These are phyloP conservation scores for Beta lomatogona DNA, from an alignment of 179 eudicot genomes.

Conservation along the genomic window DNA sequence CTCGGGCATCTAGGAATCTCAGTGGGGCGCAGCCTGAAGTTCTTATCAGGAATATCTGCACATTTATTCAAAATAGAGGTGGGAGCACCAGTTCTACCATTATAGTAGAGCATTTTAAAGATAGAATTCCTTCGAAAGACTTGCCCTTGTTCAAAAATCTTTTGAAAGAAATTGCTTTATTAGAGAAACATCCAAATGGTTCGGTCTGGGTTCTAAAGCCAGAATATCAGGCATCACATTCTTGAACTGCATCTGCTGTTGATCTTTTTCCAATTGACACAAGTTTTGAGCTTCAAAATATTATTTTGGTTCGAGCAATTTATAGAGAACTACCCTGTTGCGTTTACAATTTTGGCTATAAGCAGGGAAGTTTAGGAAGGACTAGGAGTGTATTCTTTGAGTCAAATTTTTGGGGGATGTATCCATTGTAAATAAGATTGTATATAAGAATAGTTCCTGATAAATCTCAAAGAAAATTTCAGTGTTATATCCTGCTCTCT, in stretches of 20 bases:
- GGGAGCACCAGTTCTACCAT: slow-evolving; percentile 66
- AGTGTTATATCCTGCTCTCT: not conserved
- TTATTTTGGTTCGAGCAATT: not conserved
- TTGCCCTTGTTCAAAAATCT: slow-evolving; percentile 89
- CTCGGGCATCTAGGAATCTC: slow-evolving; percentile 46
- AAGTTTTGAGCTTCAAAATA: not conserved
- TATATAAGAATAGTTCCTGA: not conserved
- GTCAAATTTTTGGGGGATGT: not conserved
- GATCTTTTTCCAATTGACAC: not conserved
- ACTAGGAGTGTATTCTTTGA: not conserved
- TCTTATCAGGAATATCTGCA: slow-evolving; percentile 76
- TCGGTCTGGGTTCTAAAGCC: slow-evolving; percentile 88
- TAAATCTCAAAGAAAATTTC: not conserved
- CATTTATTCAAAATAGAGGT: slow-evolving; percentile 73
- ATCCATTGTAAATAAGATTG: slow-evolving; percentile 9
- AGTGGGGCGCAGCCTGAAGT: slow-evolving; percentile 73
- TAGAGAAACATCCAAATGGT: slow-evolving; percentile 65
- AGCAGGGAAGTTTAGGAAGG: not conserved
- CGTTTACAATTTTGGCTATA: slow-evolving; percentile 5
- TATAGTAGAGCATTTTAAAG: slow-evolving; percentile 80
- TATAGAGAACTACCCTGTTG: not conserved
- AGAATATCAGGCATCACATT: slow-evolving; percentile 45
- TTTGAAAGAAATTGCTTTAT: slow-evolving; percentile 79
- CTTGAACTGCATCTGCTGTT: slow-evolving; percentile 6
- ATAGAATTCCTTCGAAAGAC: slow-evolving; percentile 76